phyloP scores from a whole-genome alignment of 352 stramenopile genomes.

The Phytophthora parvispora region DNA sequence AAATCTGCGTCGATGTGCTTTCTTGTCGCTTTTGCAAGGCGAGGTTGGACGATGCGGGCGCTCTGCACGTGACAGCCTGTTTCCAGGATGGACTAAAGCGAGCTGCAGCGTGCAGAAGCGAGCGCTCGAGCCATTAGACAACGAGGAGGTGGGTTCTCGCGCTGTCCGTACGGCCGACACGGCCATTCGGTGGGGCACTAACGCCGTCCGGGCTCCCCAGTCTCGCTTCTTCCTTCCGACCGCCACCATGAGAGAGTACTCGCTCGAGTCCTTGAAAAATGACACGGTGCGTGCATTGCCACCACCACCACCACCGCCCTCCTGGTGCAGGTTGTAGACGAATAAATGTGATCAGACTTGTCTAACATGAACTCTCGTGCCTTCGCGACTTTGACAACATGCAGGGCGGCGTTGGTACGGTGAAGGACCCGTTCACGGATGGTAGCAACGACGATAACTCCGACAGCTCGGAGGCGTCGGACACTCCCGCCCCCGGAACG shows the following conservation, averaged over 20 bases:
- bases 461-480: neutral
- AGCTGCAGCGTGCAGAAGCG: conserved; percentile 30
- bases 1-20: conserved; percentile 29
- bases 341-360: neutral
- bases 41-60: conserved; percentile 29
- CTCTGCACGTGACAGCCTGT: conserved; percentile 27
- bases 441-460: conserved; percentile 11
- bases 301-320: too few relatives aligned
- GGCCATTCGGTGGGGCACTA: conserved; percentile 32
- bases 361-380: conserved; percentile 20
- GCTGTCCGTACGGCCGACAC: conserved; percentile 13
- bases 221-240: conserved; percentile 34
- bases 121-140: conserved; percentile 21
- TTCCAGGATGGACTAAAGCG: conserved; percentile 28
- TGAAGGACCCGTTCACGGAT: conserved; percentile 9
- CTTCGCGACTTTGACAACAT: too few relatives aligned
- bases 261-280: conserved; percentile 32
- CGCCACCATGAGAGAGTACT: conserved; percentile 36
- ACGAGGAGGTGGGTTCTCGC: conserved; percentile 12
- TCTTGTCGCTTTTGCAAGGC: conserved; percentile 17
- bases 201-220: conserved; percentile 14
- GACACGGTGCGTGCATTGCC: conserved; percentile 20
- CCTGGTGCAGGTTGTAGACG: neutral
- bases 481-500: neutral
- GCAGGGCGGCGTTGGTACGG: conserved; percentile 17